Evolutionary conservation across 164 flowering plant species (phyloP).

Genomic region (Malania oleifera): DNA sequence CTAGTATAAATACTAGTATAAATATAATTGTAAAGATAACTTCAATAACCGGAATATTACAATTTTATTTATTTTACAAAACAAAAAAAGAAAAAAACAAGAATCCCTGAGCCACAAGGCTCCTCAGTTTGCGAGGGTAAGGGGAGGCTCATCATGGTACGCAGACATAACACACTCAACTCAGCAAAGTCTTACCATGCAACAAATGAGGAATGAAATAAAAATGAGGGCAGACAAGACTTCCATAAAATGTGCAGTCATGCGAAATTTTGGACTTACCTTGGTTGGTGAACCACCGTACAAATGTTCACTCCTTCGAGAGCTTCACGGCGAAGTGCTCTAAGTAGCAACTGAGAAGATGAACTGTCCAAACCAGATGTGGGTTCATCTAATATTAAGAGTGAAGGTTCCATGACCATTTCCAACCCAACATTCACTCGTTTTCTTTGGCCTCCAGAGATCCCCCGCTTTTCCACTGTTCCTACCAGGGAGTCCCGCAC

Average conservation of each 20-base stretch:
- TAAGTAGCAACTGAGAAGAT: constrained; percentile 84
- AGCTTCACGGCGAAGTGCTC: constrained; percentile 95
- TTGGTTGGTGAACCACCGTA: constrained; percentile 98
- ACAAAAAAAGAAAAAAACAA: no score
- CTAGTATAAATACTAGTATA: no score
- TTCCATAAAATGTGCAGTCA: background rate
- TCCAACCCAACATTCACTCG: constrained; percentile 96
- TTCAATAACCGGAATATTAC: no score
- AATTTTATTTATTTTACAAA: no score
- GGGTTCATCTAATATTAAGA: constrained; percentile 91
- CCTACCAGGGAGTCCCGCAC: constrained; percentile 91
- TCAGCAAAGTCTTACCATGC: no score
- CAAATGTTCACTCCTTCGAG: constrained; percentile 94
- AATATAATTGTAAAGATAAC: no score
- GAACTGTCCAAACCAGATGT: constrained; percentile 97
- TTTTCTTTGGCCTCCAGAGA: constrained; percentile 98
- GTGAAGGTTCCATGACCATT: constrained; percentile 99
- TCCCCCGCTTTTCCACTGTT: constrained; percentile 96
- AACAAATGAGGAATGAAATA: no score
- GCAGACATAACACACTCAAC: no score
- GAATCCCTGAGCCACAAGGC: no score
- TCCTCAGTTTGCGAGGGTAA: no score
- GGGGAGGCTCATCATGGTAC: no score
- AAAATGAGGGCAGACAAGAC: no score
- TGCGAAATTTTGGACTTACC: constrained; percentile 30